Base-by-base conservation (phyloP, 2,329 filamentous ascomycete species). In the Chaetomium sp. region DNA sequence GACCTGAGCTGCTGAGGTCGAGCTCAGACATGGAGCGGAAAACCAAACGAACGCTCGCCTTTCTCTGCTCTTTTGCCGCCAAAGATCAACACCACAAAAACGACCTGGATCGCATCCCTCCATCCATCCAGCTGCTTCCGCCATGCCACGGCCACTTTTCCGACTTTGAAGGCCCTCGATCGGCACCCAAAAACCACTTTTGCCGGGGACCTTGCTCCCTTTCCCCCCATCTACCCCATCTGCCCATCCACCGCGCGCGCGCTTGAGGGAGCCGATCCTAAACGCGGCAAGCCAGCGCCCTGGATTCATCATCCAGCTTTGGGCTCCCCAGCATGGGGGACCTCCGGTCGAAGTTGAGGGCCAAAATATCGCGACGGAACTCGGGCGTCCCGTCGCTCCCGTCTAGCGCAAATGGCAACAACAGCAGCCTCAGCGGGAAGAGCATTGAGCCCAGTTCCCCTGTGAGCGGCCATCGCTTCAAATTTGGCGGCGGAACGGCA, bases 321-420 rank as follows among this genome's bases (percentile, higher is more conserved):
- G 55, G 47, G 53, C 50, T 54, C 53, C 52, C 46, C 32, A 50
- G 47, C 14, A 77, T 78, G 75, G 74, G 73, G 57, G 74, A 77
- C 60, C 65, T 79, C 55, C 72, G 69, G 63, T 72, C 75, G 59
- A 75, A 74, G 60, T 70, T 79, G 64, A 72, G 73, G 66, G 74
- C 74, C 63, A 76, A 72, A 59, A 72, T 79, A 58, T 68, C 72
- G 53, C 68, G 74, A 57, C 70, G 75, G 60, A 70, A 74, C 55
- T 77, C 75, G 53, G 67, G 68, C 37, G 62, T 69, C 35, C 67
- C 68, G 46, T 71, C 73, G 41, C 61, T 72, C 56, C 62, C 67
- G 36, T 71, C 56, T 52, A 59, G 56, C 57, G 61, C 52, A 58
- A 54, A 61, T 44, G 61, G 57, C 50, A 57, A 56, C 43, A 47